Evolutionary conservation across 73 alveolate genomes (phyloP).

Genomic region (Paramecium pentaurelia): DNA sequence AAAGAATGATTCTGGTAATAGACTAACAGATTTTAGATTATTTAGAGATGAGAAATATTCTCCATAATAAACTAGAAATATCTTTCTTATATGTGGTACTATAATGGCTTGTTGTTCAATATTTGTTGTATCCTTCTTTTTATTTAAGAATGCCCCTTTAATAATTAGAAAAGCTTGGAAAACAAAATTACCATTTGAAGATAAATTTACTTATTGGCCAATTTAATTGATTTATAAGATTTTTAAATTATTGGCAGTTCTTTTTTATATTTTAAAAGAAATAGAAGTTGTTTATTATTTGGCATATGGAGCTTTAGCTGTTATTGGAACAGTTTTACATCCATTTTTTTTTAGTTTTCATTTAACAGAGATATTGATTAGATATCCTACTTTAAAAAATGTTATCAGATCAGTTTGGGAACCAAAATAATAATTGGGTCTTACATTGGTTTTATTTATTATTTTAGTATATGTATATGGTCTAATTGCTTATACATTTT

Average conservation of each 20-base stretch:
- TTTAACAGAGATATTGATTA: slow-evolving; percentile 70
- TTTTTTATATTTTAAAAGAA: slow-evolving; percentile 59
- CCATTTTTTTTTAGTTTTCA: slow-evolving; percentile 80
- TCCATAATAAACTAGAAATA: slow-evolving; percentile 22
- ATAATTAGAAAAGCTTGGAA: slow-evolving; percentile 62
- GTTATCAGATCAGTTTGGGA: slow-evolving; percentile 74
- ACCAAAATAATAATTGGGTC: slow-evolving; percentile 72
- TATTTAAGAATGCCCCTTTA: slow-evolving; percentile 64
- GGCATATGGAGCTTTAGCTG: slow-evolving; percentile 72
- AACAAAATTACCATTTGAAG: slow-evolving; percentile 43
- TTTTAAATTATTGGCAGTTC: not conserved
- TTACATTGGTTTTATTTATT: slow-evolving; percentile 71
- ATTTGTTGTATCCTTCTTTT: slow-evolving; percentile 64
- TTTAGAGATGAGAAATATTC: slow-evolving; percentile 16
- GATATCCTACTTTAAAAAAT: slow-evolving; percentile 79
- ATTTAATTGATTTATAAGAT: not conserved
- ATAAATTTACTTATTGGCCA: slow-evolving; percentile 31
- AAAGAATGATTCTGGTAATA: slow-evolving; percentile 20
- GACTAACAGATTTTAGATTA: slow-evolving; percentile 40
- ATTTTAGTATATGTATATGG: slow-evolving; percentile 70
- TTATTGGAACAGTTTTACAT: slow-evolving; percentile 69
- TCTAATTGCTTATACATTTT: slow-evolving; percentile 61
- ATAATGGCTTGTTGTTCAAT: slow-evolving; percentile 62
- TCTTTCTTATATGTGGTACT: slow-evolving; percentile 55
- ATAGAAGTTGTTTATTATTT: slow-evolving; percentile 69